Percentiles rank a stretch among this genome's conserved stretches.
Conservation (phyloP, 225 moss, liverwort and hornwort genomes). For the Neckera pumila region DNA sequence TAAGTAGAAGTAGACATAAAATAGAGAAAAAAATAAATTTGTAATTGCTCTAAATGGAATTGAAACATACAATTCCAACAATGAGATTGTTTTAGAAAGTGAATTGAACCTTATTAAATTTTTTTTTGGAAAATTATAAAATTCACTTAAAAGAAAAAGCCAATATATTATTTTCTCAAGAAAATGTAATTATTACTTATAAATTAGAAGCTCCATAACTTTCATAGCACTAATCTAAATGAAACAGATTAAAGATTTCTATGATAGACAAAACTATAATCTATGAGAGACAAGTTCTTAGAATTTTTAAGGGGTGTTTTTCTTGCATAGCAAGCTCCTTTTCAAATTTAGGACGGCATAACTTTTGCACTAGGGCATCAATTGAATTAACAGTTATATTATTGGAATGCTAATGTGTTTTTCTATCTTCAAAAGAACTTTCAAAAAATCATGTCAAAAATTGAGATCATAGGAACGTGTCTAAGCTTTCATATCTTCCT, state of each 20-base stretch:
- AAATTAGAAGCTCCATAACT: neutral
- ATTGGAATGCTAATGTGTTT: neutral
- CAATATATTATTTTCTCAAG: neutral
- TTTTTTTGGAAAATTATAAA: too few species aligned
- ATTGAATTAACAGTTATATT: neutral
- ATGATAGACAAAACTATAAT: neutral
- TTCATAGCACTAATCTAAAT: neutral
- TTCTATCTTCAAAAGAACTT: neutral
- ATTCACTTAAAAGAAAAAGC: neutral
- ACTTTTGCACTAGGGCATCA: fast-evolving
- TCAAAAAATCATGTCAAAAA: neutral
- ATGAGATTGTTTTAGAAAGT: neutral
- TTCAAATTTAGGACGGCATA: neutral
- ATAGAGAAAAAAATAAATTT: neutral
- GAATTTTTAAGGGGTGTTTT: neutral
- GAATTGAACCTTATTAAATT: too few species aligned
- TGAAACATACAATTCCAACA: neutral
- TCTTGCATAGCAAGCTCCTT: neutral
- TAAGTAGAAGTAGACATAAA: neutral
- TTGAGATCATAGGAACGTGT: neutral
- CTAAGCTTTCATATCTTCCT: neutral
- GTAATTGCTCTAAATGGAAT: neutral
- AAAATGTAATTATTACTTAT: neutral
- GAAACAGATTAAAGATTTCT: neutral
- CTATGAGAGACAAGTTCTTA: neutral